These are phyloP conservation scores for Sideroxylon spinosum DNA, from an alignment of 179 eudicot genomes.

Conservation along the genomic window DNA sequence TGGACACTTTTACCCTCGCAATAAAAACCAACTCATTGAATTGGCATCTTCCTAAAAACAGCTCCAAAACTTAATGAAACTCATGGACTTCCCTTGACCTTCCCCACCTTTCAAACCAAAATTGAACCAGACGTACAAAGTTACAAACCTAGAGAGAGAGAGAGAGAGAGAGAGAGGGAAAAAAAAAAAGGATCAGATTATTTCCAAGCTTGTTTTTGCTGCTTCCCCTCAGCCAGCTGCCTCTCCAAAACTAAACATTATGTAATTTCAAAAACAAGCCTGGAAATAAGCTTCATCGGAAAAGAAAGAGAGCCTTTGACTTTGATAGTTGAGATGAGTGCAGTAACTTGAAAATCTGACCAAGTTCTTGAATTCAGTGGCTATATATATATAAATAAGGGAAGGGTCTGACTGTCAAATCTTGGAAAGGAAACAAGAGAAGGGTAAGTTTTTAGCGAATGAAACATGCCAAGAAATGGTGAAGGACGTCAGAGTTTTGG, in stretches of 20 bases:
- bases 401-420: too few species aligned
- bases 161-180: too few species aligned
- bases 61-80: conserved; percentile 25
- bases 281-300: conserved; percentile 41
- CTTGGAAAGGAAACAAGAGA: too few species aligned
- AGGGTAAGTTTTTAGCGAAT: too few species aligned
- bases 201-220: conserved; percentile 56
- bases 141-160: too few species aligned
- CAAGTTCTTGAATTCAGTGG: too few species aligned
- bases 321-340: too few species aligned
- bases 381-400: neutral
- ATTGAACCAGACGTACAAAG: neutral
- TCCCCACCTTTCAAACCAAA: neutral
- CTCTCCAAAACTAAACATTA: neutral
- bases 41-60: neutral
- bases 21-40: too few species aligned
- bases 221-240: conserved; percentile 18
- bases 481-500: neutral
- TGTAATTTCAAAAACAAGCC: conserved; percentile 42
- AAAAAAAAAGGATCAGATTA: conserved; percentile 8
- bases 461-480: neutral
- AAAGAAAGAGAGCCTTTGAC: neutral
- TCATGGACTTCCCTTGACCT: conserved; percentile 35
- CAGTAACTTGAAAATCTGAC: too few species aligned
- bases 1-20: too few species aligned